These are phyloP conservation scores for Cokeromyces recurvatus DNA, from an alignment of 371 early-diverging fungal genomes.

Conservation along the genomic window DNA sequence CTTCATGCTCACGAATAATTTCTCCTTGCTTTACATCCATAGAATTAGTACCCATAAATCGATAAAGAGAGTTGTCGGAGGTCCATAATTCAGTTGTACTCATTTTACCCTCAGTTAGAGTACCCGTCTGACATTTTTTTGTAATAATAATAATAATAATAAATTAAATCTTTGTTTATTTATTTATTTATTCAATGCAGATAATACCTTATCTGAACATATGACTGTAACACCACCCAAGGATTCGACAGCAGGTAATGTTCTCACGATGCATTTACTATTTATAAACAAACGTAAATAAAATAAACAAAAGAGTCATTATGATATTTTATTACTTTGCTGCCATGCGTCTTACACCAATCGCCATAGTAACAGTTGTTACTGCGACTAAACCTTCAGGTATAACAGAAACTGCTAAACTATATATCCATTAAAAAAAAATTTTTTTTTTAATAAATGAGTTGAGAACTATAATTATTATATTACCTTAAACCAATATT, in stretches of 20 bases:
- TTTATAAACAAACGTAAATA: background rate
- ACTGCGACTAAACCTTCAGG: conserved; percentile 96
- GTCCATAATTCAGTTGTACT: conserved; percentile 68
- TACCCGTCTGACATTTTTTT: conserved; percentile 71
- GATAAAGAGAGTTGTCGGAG: conserved; percentile 59
- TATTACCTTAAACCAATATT: conserved; percentile 45
- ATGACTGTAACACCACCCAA: conserved; percentile 91
- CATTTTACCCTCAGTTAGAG: conserved; percentile 94
- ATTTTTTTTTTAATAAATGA: no score
- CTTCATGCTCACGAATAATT: conserved; percentile 35
- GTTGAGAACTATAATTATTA: background rate
- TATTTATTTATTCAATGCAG: no score
- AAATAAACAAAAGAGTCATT: background rate
- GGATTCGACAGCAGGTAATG: conserved; percentile 86
- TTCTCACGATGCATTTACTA: conserved; percentile 71
- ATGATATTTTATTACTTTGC: conserved; percentile 41
- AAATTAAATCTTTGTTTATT: no score
- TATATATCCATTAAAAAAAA: conserved; percentile 14
- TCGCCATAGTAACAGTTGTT: conserved; percentile 89
- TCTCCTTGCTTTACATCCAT: conserved; percentile 64
- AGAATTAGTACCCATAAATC: conserved; percentile 62
- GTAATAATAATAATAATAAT: background rate
- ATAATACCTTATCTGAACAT: conserved; percentile 93
- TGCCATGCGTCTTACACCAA: conserved; percentile 90
- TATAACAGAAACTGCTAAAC: conserved; percentile 85